phyloP scores from a whole-genome alignment of 2,329 filamentous ascomycete genomes.

The Exophiala lecanii-corni region DNA sequence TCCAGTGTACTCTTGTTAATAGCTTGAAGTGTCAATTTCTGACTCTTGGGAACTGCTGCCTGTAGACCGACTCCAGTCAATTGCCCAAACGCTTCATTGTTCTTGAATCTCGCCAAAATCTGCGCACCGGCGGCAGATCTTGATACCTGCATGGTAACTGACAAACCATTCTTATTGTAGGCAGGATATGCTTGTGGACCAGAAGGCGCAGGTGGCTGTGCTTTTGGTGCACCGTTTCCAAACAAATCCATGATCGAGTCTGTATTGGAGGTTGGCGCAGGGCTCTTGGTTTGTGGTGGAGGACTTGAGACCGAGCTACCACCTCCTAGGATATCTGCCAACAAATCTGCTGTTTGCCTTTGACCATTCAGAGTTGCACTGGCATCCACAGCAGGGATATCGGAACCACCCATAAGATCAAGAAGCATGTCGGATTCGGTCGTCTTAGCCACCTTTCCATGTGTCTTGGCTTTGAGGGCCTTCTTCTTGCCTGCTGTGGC shows the following conservation, averaged over 20 bases:
- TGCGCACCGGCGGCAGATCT: slow-evolving; percentile 68
- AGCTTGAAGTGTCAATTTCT: slow-evolving; percentile 85
- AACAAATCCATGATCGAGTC: slow-evolving; percentile 92
- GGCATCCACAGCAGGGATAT: slow-evolving; percentile 55
- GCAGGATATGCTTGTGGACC: slow-evolving; percentile 58
- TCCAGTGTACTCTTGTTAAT: slow-evolving; percentile 77
- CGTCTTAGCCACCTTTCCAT: slow-evolving; percentile 71
- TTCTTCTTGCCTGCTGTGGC: slow-evolving; percentile 57
- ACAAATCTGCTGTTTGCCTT: slow-evolving; percentile 73
- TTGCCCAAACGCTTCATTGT: slow-evolving; percentile 60
- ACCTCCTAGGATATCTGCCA: slow-evolving; percentile 86
- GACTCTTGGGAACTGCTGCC: slow-evolving; percentile 92
- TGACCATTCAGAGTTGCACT: slow-evolving; percentile 53
- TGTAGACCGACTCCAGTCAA: slow-evolving; percentile 78
- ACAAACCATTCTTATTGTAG: slow-evolving; percentile 81
- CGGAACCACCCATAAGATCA: slow-evolving; percentile 83
- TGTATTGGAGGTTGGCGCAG: slow-evolving; percentile 56
- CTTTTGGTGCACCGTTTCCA: slow-evolving; percentile 37
- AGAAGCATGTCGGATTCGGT: slow-evolving; percentile 80
- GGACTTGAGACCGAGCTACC: slow-evolving; percentile 54
- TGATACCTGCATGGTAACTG: slow-evolving; percentile 77
- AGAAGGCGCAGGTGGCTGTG: slow-evolving; percentile 43
- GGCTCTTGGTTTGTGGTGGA: slow-evolving; percentile 46
- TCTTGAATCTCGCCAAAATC: slow-evolving; percentile 77
- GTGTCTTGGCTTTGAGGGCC: slow-evolving; percentile 67